Base-by-base conservation (phyloP, 2,329 filamentous ascomycete species). In the Pseudogymnoascus sp. region DNA sequence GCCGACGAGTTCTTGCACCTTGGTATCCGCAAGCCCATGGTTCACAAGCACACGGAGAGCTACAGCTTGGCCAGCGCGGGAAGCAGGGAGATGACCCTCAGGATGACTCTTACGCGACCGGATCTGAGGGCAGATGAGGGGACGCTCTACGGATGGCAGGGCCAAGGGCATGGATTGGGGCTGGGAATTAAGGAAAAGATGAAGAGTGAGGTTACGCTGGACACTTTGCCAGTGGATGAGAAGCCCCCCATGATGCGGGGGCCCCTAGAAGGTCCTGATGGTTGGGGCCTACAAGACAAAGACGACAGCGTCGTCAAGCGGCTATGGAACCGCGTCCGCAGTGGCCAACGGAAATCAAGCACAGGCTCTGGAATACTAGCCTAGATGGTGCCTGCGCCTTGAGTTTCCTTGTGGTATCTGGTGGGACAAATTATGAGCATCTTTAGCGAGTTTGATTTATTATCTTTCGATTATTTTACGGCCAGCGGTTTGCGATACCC, bases 31-130 rank as follows among this genome's bases (percentile, higher is more conserved):
- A 71, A 66, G 38, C 67, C 69, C 11, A 61, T 59, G 6, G 7
- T 70, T 22, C 60, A 67, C 9, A 71, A 70, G 61, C 67, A 67
- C 34, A 61, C 70, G 7, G 74, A 77, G 58, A 64, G 70, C 28
- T 76, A 81, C 67, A 74, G 77, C 9, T 81, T 83, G 57, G 78
- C 78, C 4, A 75, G 82, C 2, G 76, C 80, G 0, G 79, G 81
- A 34, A 87, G 84, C 61, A 83, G 92, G 34, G 92, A 97, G 73
- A 97, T 97, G 92, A 97, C 94, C 2, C 76, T 97, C 57, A 89
- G 92, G 57, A 96, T 97, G 91, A 97, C 93, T 0, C 81, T 97
- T 60, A 97, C 94, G 3, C 81, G 92, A 54, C 90, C 91, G 0
- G 93, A 97, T 71, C 80, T 97, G 57, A 86, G 91, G 41, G 86